Conservation (phyloP, 495 filamentous ascomycete species). For the Massariosphaeria phaeospora region DNA sequence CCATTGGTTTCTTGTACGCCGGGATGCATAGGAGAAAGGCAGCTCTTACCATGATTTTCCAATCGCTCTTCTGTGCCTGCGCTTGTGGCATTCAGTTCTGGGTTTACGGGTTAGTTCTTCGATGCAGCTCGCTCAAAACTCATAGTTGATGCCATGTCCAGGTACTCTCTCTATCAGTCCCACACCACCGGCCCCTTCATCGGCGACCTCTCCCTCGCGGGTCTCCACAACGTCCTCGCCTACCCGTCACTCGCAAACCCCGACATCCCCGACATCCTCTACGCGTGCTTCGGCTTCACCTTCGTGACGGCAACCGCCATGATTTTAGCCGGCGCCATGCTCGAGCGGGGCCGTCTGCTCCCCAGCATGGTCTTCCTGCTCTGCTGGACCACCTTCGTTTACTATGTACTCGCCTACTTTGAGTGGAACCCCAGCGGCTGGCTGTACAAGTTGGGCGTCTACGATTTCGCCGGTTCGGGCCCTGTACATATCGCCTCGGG, state of each 20-base stretch:
- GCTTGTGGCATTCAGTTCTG: conserved; percentile 33
- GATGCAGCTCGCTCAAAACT: neutral
- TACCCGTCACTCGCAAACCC: conserved; percentile 28
- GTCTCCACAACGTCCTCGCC: conserved; percentile 29
- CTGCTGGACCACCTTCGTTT: conserved; percentile 32
- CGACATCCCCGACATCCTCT: conserved; percentile 33
- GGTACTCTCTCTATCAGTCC: conserved; percentile 29
- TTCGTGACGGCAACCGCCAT: conserved; percentile 32
- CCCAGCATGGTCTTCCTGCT: conserved; percentile 29
- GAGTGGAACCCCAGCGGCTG: conserved; percentile 32
- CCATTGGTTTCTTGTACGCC: conserved; percentile 34
- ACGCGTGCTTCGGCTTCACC: conserved; percentile 31
- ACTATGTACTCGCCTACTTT: conserved; percentile 31
- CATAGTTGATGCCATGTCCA: neutral
- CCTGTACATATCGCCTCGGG: conserved; percentile 93
- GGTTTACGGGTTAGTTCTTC: conserved; percentile 25
- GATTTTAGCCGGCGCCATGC: conserved; percentile 32
- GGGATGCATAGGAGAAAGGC: conserved; percentile 31
- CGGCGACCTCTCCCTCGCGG: conserved; percentile 28
- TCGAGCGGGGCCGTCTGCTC: conserved; percentile 27
- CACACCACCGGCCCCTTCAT: conserved; percentile 30
- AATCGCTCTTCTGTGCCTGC: conserved; percentile 33
- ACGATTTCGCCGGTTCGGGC: conserved; percentile 92
- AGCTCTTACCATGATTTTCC: conserved; percentile 34
- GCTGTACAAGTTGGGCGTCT: conserved; percentile 63